Evolutionary conservation across 805 yeast genomes (phyloP), one percentile per base, ranked within the genome.

Genomic region (Candida ascalaphidarum): DNA sequence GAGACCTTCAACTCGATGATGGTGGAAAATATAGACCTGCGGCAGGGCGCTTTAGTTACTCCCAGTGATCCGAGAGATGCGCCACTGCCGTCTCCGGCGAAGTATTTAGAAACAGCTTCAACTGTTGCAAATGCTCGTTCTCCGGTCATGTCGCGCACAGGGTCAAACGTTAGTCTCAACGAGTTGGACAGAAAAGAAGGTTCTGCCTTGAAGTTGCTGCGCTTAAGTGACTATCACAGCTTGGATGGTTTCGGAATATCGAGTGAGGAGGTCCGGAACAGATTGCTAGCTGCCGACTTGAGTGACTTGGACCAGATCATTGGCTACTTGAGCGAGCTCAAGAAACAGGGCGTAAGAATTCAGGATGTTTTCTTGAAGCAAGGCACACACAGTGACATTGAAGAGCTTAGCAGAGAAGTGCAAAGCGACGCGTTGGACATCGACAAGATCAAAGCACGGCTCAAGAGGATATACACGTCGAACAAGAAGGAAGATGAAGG

Each of bases 131-230:
- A n/a, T n/a, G 17, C 33, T 22, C 27, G 25, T 10, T 25, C 41
- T 1, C 29, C 36, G 17, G 39, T 40, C 2, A 25, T 34, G 7
- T 40, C 44, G 4, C 35, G 57, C 16, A 41, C 50, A 4, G 37
- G 47, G 11, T 55, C 62, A 5, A 46, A 48, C 22, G 50, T 58
- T 4, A 58, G 50, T 31, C 44, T 63, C 25, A 49, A 46, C 19
- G 46, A 46, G 7, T 40, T 61, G 30, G 59, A 62, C 30, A 50
- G 52, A 31, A 59, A 60, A 32, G 70, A 65, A 44, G 71, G 69
- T 5, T 53, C 61, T 10, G 49, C 55, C 6, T 46, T 61, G 50
- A 63, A 55, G 40, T 40, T 61, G 22, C 44, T 47, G 40, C 49
- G 44, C 32, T 41, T 56, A 15, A 46, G 42, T 15, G 50, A 47